phyloP scores from a whole-genome alignment of 192 early-diverging fungal species.

The Rhizophagus clarus region DNA sequence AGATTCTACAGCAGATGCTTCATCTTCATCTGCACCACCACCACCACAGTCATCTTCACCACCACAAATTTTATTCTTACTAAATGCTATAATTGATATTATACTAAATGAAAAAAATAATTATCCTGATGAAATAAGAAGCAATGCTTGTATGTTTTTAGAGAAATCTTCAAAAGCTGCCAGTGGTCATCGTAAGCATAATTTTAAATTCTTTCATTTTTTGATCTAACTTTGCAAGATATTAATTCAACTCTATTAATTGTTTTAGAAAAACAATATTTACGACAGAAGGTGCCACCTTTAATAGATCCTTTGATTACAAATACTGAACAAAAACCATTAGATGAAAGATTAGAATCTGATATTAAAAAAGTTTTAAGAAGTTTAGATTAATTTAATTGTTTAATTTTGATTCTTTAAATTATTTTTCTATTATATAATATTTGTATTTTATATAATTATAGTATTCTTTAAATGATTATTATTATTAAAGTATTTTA shows the following conservation, averaged over 20 bases:
- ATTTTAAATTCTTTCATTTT: too few species aligned
- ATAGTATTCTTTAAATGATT: too few species aligned
- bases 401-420: neutral
- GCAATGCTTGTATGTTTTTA: slow-evolving; percentile 52
- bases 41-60: neutral
- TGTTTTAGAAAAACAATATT: slow-evolving; percentile 6
- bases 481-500: too few species aligned
- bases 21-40: slow-evolving; percentile 12
- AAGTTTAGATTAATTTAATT: slow-evolving; percentile 13
- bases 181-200: slow-evolving; percentile 14
- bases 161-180: slow-evolving; percentile 42
- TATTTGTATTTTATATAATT: too few species aligned
- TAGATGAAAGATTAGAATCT: neutral
- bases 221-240: neutral
- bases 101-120: slow-evolving; percentile 42
- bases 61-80: slow-evolving; percentile 35
- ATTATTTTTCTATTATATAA: too few species aligned
- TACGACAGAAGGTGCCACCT: neutral
- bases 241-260: neutral
- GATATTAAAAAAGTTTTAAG: neutral
- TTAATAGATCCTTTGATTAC: neutral
- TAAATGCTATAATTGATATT: slow-evolving; percentile 45
- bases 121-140: slow-evolving; percentile 51
- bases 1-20: neutral
- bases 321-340: neutral